Evolutionary conservation across 495 filamentous ascomycete genomes (phyloP).

Genomic region (Pseudotulostoma volvatum): DNA sequence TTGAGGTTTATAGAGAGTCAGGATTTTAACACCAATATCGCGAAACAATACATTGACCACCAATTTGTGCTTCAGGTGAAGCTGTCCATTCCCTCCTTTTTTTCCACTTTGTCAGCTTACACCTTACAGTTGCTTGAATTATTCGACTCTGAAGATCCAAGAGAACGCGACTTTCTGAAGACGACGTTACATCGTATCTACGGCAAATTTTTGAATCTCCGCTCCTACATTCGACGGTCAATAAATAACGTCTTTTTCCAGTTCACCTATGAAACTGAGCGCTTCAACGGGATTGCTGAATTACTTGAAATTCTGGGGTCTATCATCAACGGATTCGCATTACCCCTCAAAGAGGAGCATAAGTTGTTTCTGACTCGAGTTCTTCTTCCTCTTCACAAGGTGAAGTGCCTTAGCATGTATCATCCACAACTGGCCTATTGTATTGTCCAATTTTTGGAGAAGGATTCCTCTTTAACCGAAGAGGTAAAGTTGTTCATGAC

Average conservation of each 20-base stretch:
- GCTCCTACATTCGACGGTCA: conserved; percentile 91
- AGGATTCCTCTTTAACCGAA: conserved; percentile 93
- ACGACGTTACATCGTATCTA: conserved; percentile 97
- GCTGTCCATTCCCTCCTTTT: conserved; percentile 4
- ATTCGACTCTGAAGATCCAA: conserved; percentile 96
- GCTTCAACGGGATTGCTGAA: conserved; percentile 97
- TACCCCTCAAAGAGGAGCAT: conserved; percentile 96
- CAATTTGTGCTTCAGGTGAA: conserved; percentile 85
- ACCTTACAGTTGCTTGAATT: conserved; percentile 74
- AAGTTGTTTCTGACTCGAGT: conserved; percentile 94
- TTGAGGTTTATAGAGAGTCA: conserved; percentile 97
- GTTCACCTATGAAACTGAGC: conserved; percentile 95
- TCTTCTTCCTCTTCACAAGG: conserved; percentile 87
- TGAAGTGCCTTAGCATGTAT: conserved; percentile 99
- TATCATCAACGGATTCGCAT: conserved; percentile 97
- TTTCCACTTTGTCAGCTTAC: neutral
- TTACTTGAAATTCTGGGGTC: conserved; percentile 92
- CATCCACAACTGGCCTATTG: conserved; percentile 97
- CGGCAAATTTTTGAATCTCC: conserved; percentile 94
- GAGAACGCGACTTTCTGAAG: conserved; percentile 95
- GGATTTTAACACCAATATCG: conserved; percentile 99
- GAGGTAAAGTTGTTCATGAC: conserved; percentile 41
- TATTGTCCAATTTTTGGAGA: conserved; percentile 98
- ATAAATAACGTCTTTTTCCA: conserved; percentile 99
- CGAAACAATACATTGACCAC: conserved; percentile 98